phyloP scores from a whole-genome alignment of 257 asterid species.

The Nicotiana tomentosiformis region DNA sequence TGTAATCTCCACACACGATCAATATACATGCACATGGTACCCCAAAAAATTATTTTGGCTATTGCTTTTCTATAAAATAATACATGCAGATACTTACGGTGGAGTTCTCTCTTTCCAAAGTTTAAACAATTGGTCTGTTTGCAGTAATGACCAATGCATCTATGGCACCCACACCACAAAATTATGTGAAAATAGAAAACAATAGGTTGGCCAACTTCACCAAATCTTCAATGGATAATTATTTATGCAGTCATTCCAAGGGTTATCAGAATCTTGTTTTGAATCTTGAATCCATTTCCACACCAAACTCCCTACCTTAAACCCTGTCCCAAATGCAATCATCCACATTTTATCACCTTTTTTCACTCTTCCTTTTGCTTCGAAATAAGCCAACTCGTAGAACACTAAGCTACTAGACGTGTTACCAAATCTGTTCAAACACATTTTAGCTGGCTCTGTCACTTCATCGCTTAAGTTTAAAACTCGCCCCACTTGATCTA shows the following conservation, averaged over 20 bases:
- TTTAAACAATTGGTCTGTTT: no score
- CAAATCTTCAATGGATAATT: constrained; percentile 41
- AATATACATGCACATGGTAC: background rate
- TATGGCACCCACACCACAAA: no score
- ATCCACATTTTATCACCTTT: constrained; percentile 75
- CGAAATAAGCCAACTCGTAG: constrained; percentile 69
- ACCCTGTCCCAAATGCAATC: constrained; percentile 73
- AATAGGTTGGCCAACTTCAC: background rate
- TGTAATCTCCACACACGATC: background rate
- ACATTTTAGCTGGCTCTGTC: constrained; percentile 66
- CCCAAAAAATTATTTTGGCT: background rate
- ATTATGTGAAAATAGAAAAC: no score
- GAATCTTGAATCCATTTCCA: constrained; percentile 55
- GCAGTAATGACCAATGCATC: no score
- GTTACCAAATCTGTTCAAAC: constrained; percentile 59
- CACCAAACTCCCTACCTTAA: constrained; percentile 56
- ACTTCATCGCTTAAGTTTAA: constrained; percentile 27
- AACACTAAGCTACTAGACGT: constrained; percentile 59
- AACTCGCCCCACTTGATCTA: constrained; percentile 43
- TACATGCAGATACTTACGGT: no score
- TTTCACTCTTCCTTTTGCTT: constrained; percentile 48
- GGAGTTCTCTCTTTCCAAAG: background rate
- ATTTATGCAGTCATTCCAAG: constrained; percentile 56
- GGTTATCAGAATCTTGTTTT: constrained; percentile 46
- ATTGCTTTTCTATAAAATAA: background rate